phyloP scores from a whole-genome alignment of 1,284 basidiomycete genomes.

The Irpex rosettiformis region DNA sequence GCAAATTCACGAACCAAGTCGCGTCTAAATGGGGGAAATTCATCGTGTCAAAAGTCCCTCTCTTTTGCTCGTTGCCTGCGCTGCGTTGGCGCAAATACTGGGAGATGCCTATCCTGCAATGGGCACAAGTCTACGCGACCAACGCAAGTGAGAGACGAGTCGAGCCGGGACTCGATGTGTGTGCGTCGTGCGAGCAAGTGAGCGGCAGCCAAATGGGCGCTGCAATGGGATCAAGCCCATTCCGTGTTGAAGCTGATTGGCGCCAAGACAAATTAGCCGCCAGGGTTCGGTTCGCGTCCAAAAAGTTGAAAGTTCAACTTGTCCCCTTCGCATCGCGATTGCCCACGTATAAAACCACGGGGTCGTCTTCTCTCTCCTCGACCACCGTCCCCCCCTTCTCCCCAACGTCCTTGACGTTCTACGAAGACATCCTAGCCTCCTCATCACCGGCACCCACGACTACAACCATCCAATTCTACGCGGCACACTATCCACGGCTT shows the following conservation, averaged over 20 bases:
- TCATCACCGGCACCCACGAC: constrained; percentile 19
- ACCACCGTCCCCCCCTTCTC: constrained; percentile 14
- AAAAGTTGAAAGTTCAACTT: constrained; percentile 12
- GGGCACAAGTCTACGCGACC: no score
- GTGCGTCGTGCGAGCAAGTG: no score
- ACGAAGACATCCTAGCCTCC: constrained; percentile 5
- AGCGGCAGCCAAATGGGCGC: no score
- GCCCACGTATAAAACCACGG: constrained; percentile 27
- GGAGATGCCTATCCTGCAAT: neutral
- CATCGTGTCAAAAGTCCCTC: no score
- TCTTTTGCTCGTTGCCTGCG: neutral
- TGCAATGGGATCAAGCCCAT: neutral
- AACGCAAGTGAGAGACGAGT: no score
- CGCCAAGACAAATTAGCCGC: constrained; percentile 6
- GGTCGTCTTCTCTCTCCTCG: constrained; percentile 9
- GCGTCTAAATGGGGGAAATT: neutral
- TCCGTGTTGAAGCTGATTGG: constrained; percentile 7
- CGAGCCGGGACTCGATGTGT: no score
- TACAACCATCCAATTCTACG: constrained; percentile 12
- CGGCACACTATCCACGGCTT: constrained; percentile 9
- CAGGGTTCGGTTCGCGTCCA: constrained; percentile 12
- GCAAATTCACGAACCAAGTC: no score
- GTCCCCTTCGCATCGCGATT: constrained; percentile 28
- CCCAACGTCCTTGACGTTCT: constrained; percentile 16
- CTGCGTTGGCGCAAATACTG: neutral